These are phyloP conservation scores for Scenedesmus sp. DNA, from an alignment of 163 green algal genomes.

Conservation along the genomic window DNA sequence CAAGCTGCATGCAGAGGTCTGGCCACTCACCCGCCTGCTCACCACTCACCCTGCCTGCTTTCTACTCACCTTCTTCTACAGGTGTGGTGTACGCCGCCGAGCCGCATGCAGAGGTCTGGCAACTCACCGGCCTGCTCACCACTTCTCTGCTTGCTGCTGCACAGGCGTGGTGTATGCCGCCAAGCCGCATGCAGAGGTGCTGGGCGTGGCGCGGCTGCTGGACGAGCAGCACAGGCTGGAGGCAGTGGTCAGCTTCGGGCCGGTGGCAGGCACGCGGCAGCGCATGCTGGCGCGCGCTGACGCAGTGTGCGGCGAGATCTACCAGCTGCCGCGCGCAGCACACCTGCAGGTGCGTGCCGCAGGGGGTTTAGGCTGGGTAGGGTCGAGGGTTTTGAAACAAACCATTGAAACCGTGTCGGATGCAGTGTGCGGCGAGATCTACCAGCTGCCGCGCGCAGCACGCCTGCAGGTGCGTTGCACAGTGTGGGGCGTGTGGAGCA, in stretches of 20 bases:
- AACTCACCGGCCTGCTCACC: neutral
- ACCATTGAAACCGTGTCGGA: neutral
- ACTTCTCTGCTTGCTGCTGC: neutral
- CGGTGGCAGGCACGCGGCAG: constrained; percentile 46
- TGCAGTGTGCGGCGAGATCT: constrained; percentile 54
- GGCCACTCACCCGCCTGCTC: neutral
- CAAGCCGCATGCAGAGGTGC: constrained; percentile 72
- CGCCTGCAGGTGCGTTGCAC: constrained; percentile 16
- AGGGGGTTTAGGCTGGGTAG: neutral
- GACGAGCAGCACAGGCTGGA: constrained; percentile 48
- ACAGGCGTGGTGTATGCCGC: constrained; percentile 75
- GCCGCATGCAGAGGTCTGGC: constrained; percentile 69
- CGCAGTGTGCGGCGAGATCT: constrained; percentile 54
- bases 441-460: constrained; percentile 44
- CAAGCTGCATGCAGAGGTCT: neutral
- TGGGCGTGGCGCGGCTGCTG: constrained; percentile 46
- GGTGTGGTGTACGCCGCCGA: constrained; percentile 56
- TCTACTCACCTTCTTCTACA: neutral
- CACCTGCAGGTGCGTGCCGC: constrained; percentile 23
- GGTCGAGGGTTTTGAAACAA: neutral
- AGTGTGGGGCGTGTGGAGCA: no score
- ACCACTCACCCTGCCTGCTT: neutral
- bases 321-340: constrained; percentile 44
- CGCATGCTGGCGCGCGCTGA: constrained; percentile 49
- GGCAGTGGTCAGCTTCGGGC: constrained; percentile 49